A percentile compares a stretch with the other conserved stretches of the same genome.
Evolutionary conservation across 176 grass and related monocot species (phyloP).

Genomic region (Miscanthus lutarioriparius): DNA sequence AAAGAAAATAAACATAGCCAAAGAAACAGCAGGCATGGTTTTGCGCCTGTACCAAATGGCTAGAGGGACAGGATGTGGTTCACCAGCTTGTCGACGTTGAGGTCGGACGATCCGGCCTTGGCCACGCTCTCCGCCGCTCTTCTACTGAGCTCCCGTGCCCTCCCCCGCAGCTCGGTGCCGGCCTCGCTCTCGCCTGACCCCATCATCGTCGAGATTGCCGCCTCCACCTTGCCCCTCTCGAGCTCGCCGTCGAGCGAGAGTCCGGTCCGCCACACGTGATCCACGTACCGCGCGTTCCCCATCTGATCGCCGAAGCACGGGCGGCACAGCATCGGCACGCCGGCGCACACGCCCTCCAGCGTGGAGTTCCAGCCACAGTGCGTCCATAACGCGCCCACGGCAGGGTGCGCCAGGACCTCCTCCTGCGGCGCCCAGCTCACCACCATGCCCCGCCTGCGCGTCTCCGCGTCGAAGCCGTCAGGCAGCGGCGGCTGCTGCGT

Average conservation of each 20-base stretch:
- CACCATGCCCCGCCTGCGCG: neutral
- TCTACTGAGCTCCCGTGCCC: neutral
- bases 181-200: too few species aligned
- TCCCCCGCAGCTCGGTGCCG: neutral
- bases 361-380: slow-evolving; percentile 71
- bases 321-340: slow-evolving; percentile 35
- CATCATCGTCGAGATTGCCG: neutral
- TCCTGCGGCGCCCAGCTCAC: slow-evolving; percentile 45
- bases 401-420: slow-evolving; percentile 33
- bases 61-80: slow-evolving; percentile 15
- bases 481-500: too few species aligned
- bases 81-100: slow-evolving; percentile 16
- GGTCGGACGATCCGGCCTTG: neutral
- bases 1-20: too few species aligned
- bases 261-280: slow-evolving; percentile 11
- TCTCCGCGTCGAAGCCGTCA: too few species aligned
- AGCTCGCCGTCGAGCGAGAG: slow-evolving; percentile 11
- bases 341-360: slow-evolving; percentile 28
- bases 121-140: neutral
- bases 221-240: neutral
- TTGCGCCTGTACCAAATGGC: too few species aligned
- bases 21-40: too few species aligned
- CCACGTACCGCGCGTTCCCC: slow-evolving; percentile 38
- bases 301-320: slow-evolving; percentile 50
- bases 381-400: slow-evolving; percentile 29